A percentile compares a stretch with the other conserved stretches of the same genome.
Evolutionary conservation across 768 basidiomycete genomes (phyloP).

Genomic region (Cantharellus cinnabarinus): DNA sequence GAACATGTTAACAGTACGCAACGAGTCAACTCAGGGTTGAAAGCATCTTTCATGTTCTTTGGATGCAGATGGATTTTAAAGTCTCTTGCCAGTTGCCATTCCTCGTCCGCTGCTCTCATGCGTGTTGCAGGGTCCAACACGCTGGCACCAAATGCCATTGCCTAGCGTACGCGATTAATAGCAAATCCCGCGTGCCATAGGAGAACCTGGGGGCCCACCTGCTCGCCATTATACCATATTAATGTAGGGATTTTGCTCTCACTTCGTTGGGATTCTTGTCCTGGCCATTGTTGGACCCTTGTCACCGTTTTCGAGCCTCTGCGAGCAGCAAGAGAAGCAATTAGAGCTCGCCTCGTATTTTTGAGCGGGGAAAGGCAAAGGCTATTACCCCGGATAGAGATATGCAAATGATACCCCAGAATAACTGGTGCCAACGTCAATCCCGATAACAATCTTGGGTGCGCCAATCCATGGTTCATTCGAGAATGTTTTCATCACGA

Average conservation of each 20-base stretch:
- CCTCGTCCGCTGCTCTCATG: not conserved
- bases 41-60: not conserved
- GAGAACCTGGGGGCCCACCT: not conserved
- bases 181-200: not conserved
- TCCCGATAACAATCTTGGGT: not conserved
- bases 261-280: not conserved
- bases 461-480: not conserved
- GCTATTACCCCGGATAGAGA: not conserved
- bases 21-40: not conserved
- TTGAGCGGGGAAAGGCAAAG: not conserved
- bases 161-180: not conserved
- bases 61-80: slow-evolving; percentile 1
- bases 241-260: not conserved
- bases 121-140: not conserved
- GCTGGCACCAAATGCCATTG: not conserved
- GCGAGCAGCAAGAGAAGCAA: not conserved
- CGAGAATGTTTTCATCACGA: not conserved
- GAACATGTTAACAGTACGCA: not conserved
- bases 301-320: not conserved
- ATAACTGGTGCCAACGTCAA: not conserved
- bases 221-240: not conserved
- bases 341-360: not conserved
- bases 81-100: slow-evolving; percentile 1
- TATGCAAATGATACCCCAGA: not conserved
- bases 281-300: not conserved